Percentiles rank a stretch among this genome's conserved stretches.
phyloP scores from a whole-genome alignment of 352 stramenopile genomes.

The Peronospora farinosa region DNA sequence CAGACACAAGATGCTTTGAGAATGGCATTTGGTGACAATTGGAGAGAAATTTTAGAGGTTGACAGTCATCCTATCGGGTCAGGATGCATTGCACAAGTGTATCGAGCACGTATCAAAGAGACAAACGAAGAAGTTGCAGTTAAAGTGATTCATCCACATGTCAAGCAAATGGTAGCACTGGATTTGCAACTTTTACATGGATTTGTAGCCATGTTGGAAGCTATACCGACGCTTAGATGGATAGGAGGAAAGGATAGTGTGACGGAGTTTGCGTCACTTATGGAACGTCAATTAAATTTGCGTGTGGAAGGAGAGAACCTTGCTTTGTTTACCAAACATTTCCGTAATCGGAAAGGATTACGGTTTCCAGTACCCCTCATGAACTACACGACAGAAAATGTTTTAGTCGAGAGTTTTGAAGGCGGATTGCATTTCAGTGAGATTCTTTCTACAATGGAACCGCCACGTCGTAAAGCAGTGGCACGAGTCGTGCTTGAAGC shows the following conservation, averaged over 20 bases:
- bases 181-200: slow-evolving; percentile 82
- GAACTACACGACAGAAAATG: slow-evolving; percentile 65
- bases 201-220: slow-evolving; percentile 58
- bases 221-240: slow-evolving; percentile 54
- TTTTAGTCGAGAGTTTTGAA: slow-evolving; percentile 90
- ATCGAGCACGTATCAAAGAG: slow-evolving; percentile 68
- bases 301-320: slow-evolving; percentile 88
- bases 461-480: slow-evolving; percentile 49
- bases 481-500: slow-evolving; percentile 77
- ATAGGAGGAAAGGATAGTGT: slow-evolving; percentile 74
- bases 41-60: slow-evolving; percentile 52
- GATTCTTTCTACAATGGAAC: slow-evolving; percentile 41
- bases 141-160: slow-evolving; percentile 91
- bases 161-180: slow-evolving; percentile 78
- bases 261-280: slow-evolving; percentile 79
- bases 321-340: slow-evolving; percentile 68
- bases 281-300: slow-evolving; percentile 90
- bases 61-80: slow-evolving; percentile 75
- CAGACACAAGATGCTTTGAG: slow-evolving; percentile 78
- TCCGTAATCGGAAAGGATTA: slow-evolving; percentile 48
- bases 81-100: slow-evolving; percentile 93
- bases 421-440: slow-evolving; percentile 71
- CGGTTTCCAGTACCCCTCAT: slow-evolving; percentile 73
- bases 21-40: slow-evolving; percentile 85
- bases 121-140: slow-evolving; percentile 78